Conservation (phyloP, 164 flowering plant species). For the Annona squamosa region DNA sequence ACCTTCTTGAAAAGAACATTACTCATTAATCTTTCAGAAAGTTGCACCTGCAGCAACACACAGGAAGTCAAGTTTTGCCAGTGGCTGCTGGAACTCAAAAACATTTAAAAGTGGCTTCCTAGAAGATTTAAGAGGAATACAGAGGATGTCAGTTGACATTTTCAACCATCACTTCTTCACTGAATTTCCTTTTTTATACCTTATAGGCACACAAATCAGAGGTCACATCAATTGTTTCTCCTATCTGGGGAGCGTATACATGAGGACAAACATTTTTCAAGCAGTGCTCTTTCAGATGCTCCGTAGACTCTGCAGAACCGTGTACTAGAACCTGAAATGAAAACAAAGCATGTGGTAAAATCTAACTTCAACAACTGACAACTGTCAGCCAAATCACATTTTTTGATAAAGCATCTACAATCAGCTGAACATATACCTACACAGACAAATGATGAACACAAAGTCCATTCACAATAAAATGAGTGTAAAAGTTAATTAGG, state of each 20-base stretch:
- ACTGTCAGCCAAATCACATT: no score
- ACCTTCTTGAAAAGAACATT: conserved; percentile 94
- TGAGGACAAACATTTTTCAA: conserved; percentile 75
- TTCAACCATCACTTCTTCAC: conserved; percentile 1
- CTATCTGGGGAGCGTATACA: conserved; percentile 95
- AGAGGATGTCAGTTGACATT: background rate
- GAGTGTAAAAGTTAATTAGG: no score
- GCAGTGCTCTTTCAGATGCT: conserved; percentile 95
- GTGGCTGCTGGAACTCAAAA: background rate
- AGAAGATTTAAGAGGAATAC: background rate
- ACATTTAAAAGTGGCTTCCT: background rate
- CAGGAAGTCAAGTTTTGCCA: background rate
- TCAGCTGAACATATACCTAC: no score
- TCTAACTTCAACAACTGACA: no score
- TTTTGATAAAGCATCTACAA: no score
- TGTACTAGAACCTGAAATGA: conserved; percentile 77
- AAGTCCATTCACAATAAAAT: no score
- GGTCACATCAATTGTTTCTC: conserved; percentile 88
- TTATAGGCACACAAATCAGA: conserved; percentile 97
- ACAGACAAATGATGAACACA: no score
- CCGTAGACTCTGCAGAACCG: conserved; percentile 97
- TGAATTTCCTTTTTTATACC: conserved; percentile 29
- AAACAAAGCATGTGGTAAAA: background rate
- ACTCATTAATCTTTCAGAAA: conserved; percentile 93
- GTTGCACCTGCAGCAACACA: conserved; percentile 58